Conservation (phyloP, 805 yeast genomes). For the Saccharomycopsis vini region DNA sequence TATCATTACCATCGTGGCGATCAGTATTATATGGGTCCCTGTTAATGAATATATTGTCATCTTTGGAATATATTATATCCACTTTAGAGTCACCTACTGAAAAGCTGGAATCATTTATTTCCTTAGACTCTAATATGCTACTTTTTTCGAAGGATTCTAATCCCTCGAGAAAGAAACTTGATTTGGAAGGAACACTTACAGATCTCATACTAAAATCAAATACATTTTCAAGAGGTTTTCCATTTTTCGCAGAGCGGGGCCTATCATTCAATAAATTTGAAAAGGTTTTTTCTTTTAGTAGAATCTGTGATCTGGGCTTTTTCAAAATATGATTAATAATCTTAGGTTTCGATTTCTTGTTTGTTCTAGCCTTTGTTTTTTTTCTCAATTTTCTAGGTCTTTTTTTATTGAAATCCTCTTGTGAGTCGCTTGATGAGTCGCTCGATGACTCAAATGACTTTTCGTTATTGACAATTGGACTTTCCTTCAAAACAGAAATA, state of each 20-base stretch:
- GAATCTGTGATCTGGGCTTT: neutral
- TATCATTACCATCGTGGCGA: neutral
- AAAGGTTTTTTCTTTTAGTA: neutral
- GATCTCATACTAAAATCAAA: neutral
- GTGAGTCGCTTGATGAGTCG: neutral
- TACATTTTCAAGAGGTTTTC: neutral
- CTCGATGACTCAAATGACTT: neutral
- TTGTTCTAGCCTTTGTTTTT: neutral
- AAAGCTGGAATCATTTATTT: neutral
- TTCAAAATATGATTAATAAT: neutral
- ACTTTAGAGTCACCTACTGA: neutral
- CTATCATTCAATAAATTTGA: neutral
- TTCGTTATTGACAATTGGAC: neutral
- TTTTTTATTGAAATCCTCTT: neutral
- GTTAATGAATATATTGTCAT: neutral
- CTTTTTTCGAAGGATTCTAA: neutral
- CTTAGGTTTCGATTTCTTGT: neutral
- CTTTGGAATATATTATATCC: neutral
- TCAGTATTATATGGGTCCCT: neutral
- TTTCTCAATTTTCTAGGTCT: neutral
- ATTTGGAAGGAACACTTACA: neutral
- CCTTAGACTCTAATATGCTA: neutral
- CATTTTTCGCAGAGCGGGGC: neutral
- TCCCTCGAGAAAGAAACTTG: no score
- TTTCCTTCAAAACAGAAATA: neutral